Evolutionary conservation across 208 protist species (phyloP).

Genomic region (Crithidia bombi): DNA sequence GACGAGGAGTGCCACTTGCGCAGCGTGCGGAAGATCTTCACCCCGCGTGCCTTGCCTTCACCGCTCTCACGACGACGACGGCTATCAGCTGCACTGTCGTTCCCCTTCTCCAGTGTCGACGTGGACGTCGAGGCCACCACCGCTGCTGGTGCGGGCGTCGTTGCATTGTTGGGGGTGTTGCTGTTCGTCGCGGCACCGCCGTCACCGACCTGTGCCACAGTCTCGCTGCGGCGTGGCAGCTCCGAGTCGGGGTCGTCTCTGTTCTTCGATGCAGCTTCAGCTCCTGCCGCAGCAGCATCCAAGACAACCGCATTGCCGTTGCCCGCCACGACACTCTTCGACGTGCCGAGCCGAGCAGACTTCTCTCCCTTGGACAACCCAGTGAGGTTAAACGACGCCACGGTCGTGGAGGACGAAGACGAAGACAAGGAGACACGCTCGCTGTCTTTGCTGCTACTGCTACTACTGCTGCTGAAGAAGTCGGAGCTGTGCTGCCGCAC

Average conservation of each 20-base stretch:
- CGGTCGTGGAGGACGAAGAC: slow-evolving; percentile 4
- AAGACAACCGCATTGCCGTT: background rate
- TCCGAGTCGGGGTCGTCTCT: slow-evolving; percentile 9
- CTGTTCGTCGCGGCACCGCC: background rate
- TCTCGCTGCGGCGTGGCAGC: slow-evolving; percentile 25
- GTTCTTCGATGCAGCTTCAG: background rate
- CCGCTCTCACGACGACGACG: background rate
- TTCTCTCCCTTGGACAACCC: slow-evolving; percentile 2
- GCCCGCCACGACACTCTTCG: slow-evolving; percentile 8
- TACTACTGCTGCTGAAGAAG: slow-evolving; percentile 26
- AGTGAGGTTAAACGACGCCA: background rate
- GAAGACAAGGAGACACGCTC: slow-evolving; percentile 1
- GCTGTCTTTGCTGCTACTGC: slow-evolving; percentile 1
- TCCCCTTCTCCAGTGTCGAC: background rate
- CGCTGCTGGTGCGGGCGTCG: background rate
- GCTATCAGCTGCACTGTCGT: background rate
- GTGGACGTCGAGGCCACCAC: background rate
- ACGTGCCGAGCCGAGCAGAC: background rate
- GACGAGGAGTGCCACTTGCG: slow-evolving; percentile 23
- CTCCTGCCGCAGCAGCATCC: background rate
- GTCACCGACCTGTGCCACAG: background rate
- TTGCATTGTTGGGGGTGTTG: background rate
- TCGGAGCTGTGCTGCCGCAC: slow-evolving; percentile 22
- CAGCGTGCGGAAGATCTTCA: slow-evolving; percentile 13
- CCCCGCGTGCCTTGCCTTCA: background rate